Base-by-base conservation (phyloP, 2,329 filamentous ascomycete genomes). In the Diplodia intermedia region DNA sequence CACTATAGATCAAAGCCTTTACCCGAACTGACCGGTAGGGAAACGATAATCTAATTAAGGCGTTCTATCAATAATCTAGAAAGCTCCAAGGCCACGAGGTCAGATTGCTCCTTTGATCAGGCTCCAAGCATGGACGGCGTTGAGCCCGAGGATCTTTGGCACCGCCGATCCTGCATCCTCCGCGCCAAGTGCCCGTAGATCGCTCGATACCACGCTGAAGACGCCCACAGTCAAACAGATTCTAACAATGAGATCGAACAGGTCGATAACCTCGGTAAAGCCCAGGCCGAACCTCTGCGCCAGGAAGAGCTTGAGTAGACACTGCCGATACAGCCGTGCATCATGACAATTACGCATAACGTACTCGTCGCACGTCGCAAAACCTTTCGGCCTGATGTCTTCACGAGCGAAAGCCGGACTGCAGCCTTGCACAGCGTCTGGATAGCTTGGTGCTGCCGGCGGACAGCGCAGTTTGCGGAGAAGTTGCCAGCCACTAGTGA, bases 311-410 rank as follows among this genome's bases (percentile, higher is more conserved):
- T 80, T 80, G 3, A 77, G 77, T 11, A 77, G 76, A 5, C 73
- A 75, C 47, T 78, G 74, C 40, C 80, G 72, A 69, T 83, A 84
- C 1, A 71, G 40, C 31, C 71, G 73, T 29, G 75, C 72, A 5
- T 66, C 57, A 36, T 9, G 43, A 66, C 52, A 53, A 40, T 54
- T 65, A 20, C 49, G 65, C 61, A 72, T 74, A 1, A 80, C 76
- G 70, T 78, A 82, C 2, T 65, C 62, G 65, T 83, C 82, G 33
- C 83, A 66, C 26, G 80, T 78, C 1, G 81, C 82, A 47, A 74
- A 77, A 0, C 75, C 74, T 40, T 76, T 71, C 5, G 75, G 69
- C 23, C 79, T 76, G 47, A 82, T 82, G 68, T 82, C 80, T 40
- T 77, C 71, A 0, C 75, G 68, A 40, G 71, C 56, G 53, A 69